These are phyloP conservation scores for Sugiyamaella marilandica DNA, from an alignment of 805 yeast genomes.

Conservation along the genomic window DNA sequence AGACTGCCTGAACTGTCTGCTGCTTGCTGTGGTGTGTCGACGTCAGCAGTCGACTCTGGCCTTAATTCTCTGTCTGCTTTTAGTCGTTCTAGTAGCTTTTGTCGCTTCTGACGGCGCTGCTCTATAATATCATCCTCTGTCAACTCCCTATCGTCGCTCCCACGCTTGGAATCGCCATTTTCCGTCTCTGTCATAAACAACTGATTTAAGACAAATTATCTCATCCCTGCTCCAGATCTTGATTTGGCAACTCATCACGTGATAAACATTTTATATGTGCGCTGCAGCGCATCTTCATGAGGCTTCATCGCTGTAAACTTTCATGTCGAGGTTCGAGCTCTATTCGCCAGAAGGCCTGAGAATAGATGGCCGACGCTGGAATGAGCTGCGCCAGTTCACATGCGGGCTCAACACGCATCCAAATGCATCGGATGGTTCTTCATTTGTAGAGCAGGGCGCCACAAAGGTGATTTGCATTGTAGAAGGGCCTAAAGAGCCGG, in stretches of 20 bases:
- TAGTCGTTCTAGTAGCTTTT: conserved; percentile 14
- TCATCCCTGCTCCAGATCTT: too few species aligned
- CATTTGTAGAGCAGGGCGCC: conserved; percentile 88
- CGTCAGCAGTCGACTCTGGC: neutral
- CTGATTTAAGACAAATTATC: neutral
- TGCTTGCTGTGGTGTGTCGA: neutral
- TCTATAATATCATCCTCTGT: conserved; percentile 24
- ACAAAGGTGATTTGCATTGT: conserved; percentile 82
- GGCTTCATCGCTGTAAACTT: neutral
- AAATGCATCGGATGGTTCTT: conserved; percentile 77
- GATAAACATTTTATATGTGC: neutral
- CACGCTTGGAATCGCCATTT: neutral
- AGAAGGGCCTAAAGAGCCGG: conserved; percentile 87
- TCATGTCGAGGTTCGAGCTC: conserved; percentile 47
- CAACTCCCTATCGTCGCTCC: neutral
- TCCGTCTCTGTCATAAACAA: neutral
- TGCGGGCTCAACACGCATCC: conserved; percentile 87
- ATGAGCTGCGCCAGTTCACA: conserved; percentile 78
- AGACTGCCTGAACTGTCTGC: conserved; percentile 2
- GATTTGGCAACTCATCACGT: too few species aligned
- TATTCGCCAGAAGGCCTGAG: conserved; percentile 95
- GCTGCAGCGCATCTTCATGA: neutral
- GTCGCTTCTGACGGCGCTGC: conserved; percentile 20
- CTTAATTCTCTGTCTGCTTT: neutral
- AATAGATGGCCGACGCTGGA: conserved; percentile 91